Percentiles rank a stretch among this genome's conserved stretches.
These are phyloP conservation scores for Aspergillus sp. DNA, from an alignment of 2,329 filamentous ascomycete species.

Conservation along the genomic window DNA sequence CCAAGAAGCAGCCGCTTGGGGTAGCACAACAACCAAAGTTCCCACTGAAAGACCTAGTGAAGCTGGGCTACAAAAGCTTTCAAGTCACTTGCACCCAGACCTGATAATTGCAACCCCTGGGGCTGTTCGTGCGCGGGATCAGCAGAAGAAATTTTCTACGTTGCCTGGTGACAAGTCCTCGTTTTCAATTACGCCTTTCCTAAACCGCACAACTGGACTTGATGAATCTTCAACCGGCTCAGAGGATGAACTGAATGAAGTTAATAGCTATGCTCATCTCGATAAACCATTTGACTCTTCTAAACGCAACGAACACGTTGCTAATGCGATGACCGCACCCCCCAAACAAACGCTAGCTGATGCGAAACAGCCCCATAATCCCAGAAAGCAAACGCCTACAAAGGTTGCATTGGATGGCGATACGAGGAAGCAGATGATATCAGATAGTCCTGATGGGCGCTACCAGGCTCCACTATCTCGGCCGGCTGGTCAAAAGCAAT, in stretches of 20 bases:
- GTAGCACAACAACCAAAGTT: slow-evolving; percentile 25
- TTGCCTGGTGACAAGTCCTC: slow-evolving; percentile 80
- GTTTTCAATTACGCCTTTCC: slow-evolving; percentile 91
- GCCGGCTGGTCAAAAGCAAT: slow-evolving; percentile 26
- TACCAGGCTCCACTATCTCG: slow-evolving; percentile 18
- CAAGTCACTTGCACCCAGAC: slow-evolving; percentile 41
- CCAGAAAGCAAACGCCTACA: not conserved
- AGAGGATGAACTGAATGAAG: slow-evolving; percentile 27
- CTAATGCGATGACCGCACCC: not conserved
- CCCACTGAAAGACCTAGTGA: slow-evolving; percentile 43
- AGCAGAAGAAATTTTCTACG: slow-evolving; percentile 57
- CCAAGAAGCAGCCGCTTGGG: slow-evolving; percentile 35
- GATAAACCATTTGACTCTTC: not conserved
- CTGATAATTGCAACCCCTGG: slow-evolving; percentile 54
- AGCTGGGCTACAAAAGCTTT: slow-evolving; percentile 31
- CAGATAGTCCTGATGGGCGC: slow-evolving; percentile 17
- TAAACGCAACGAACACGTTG: not conserved
- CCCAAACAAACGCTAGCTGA: not conserved
- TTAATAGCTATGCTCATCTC: slow-evolving; percentile 16
- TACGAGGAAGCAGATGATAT: not conserved
- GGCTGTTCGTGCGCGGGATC: slow-evolving; percentile 52
- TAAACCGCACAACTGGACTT: slow-evolving; percentile 70
- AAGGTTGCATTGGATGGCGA: not conserved
- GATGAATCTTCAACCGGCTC: slow-evolving; percentile 33
- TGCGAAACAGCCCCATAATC: not conserved